phyloP scores from a whole-genome alignment of 1,284 basidiomycete species.

The Ceraceosorus bombacis region DNA sequence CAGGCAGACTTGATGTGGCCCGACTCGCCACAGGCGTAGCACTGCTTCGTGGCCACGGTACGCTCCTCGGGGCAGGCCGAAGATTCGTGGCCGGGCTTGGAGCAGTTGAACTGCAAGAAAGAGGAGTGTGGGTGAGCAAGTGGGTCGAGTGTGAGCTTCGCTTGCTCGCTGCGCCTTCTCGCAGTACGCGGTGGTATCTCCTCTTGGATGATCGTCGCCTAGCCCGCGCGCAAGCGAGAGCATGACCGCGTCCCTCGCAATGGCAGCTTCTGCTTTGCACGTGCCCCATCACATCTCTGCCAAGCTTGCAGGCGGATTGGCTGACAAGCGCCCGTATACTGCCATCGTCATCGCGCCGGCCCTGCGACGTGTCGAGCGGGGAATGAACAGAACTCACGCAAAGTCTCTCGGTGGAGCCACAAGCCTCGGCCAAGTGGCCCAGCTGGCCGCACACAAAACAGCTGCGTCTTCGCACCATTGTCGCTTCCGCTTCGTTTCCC shows the following conservation, averaged over 20 bases:
- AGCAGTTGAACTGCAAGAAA: background rate
- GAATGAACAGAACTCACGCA: background rate
- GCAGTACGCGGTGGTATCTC: too few species aligned
- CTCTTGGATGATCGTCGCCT: too few species aligned
- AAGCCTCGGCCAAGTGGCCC: background rate
- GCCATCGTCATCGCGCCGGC: too few species aligned
- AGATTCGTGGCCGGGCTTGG: background rate
- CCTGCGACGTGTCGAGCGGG: background rate
- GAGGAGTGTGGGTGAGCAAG: background rate
- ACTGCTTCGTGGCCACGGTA: conserved; percentile 12
- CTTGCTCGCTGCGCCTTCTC: too few species aligned
- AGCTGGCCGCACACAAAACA: background rate
- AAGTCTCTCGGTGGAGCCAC: background rate
- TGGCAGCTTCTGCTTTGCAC: too few species aligned
- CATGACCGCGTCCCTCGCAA: too few species aligned
- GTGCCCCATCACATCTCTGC: too few species aligned
- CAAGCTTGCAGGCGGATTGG: too few species aligned
- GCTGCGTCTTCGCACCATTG: background rate
- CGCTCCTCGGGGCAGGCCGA: conserved; percentile 13
- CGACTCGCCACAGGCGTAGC: conserved; percentile 11
- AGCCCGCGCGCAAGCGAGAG: too few species aligned
- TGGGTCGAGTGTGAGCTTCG: too few species aligned
- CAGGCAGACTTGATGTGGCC: conserved; percentile 17
- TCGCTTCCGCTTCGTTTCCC: too few species aligned
- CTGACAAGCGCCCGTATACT: too few species aligned